Evolutionary conservation across 2,329 filamentous ascomycete species (phyloP), one percentile per base, ranked within the genome.

Genomic region (Monosporascus sp.): DNA sequence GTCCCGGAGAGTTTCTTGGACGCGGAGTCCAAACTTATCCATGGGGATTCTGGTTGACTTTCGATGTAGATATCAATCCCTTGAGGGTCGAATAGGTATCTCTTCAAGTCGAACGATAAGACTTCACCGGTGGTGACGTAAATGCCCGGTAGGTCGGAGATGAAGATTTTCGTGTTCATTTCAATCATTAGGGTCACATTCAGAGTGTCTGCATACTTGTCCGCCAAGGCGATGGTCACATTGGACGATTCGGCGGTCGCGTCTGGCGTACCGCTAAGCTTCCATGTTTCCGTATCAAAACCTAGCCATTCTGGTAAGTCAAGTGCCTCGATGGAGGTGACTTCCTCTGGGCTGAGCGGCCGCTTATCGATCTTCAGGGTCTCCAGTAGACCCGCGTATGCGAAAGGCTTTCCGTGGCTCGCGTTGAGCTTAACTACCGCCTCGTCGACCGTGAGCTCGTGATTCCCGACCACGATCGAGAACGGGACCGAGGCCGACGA

Each of bases 391-490:
- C 72, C 74, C 1, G 72, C 70, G 58, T 84, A 88, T 6, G 66
- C 69, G 20, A 90, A 65, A 1, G 69, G 64, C 15, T 73, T 66
- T 2, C 81, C 83, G 38, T 69, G 68, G 1, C 76, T 84, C 5
- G 83, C 77, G 52, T 84, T 84, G 44, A 88, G 67, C 3, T 71
- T 68, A 50, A 89, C 72, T 8, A 75, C 65, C 6, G 80, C 77
- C 9, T 83, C 75, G 2, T 80, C 77, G 56, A 88, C 87, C 1
- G 79, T 80, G 41, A 96, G 73, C 58, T 85, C 79, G 67, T 91
- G 88, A 50, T 76, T 81, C 46, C 86, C 86, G 20, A 96, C 83
- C 2, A 85, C 76, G 37, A 96, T 79, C 6, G 84, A 83, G 66
- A 96, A 95, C 0, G 75, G 72, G 50, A 87, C 65, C 2, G 80